phyloP scores from a whole-genome alignment of 2,329 filamentous ascomycete genomes.

The Phialophora expanda region DNA sequence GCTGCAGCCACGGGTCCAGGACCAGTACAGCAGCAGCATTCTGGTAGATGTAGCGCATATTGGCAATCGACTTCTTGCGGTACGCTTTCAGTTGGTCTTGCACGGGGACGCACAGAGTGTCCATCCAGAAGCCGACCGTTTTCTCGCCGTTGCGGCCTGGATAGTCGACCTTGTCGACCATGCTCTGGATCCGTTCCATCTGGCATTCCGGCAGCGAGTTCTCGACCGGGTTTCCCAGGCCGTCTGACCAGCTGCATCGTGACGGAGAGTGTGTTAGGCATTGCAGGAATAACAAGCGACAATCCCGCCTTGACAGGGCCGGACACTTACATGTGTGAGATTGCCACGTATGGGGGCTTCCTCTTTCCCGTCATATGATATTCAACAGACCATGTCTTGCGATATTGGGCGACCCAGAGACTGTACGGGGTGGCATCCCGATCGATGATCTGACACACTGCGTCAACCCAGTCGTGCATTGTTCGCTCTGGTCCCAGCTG shows the following conservation, averaged over 20 bases:
- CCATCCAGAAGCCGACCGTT: conserved; percentile 35
- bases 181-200: conserved; percentile 38
- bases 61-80: conserved; percentile 40
- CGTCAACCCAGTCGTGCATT: conserved; percentile 2
- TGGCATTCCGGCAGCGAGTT: conserved; percentile 45
- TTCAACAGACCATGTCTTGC: conserved; percentile 2
- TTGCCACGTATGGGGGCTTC: conserved; percentile 38
- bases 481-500: conserved; percentile 1
- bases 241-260: conserved; percentile 44
- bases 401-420: neutral
- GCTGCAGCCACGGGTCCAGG: conserved; percentile 42
- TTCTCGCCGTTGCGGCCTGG: conserved; percentile 7
- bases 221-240: conserved; percentile 43
- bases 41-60: conserved; percentile 45
- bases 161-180: conserved; percentile 35
- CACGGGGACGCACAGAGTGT: conserved; percentile 36
- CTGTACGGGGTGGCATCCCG: neutral
- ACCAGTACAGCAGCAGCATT: conserved; percentile 45
- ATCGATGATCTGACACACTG: conserved; percentile 2
- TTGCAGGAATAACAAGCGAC: neutral
- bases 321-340: conserved; percentile 43
- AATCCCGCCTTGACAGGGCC: neutral
- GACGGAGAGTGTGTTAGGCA: neutral
- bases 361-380: neutral
- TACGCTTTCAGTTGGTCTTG: conserved; percentile 17